Evolutionary conservation across 768 basidiomycete genomes (phyloP), one percentile per base, ranked within the genome.

Genomic region (Chlorophyllum brunneum): DNA sequence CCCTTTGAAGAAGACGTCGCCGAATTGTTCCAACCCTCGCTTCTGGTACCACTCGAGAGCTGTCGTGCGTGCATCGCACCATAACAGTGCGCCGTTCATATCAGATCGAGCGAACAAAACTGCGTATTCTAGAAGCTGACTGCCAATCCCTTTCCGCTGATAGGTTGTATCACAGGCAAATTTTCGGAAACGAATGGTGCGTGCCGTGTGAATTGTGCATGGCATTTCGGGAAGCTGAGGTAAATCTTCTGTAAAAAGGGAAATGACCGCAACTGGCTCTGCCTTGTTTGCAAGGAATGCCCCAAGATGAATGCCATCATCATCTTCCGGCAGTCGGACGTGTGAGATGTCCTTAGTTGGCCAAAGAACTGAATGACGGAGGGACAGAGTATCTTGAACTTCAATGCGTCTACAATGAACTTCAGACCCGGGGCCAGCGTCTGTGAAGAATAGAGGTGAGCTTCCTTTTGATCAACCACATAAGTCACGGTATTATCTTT

Each of bases 361-460:
- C 80, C 82, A 84, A 20, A 85, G 70, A 4, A 85, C 79, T 22
- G 71, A 69, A 62, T 81, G 81, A 34, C 81, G 77, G 33, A 83
- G 71, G 5, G 67, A 59, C 39, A 80, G 59, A 0, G 82, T 83
- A 41, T 76, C 63, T 33, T 71, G 65, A 13, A 68, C 67, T 24
- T 63, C 56, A 60, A 82, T 77, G 7, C 44, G 51, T n/a, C n/a
- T 45, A 31, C 43, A 46, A 16, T 46, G 10, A 27, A 53, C 26
- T n/a, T 53, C 36, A 46, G 39, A 38, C 38, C 15, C 26, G n/a
- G n/a, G n/a, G 22, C 44, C 37, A 15, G 13, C 22, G 15, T 36
- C 31, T 52, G 41, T 8, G 16, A 8, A 39, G 7, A 23, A 22
- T 24, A 27, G 34, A 11, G 11, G 9, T 31, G 16, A 18, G n/a